phyloP scores from a whole-genome alignment of 257 asterid genomes.

The Thymus mandschuricus region DNA sequence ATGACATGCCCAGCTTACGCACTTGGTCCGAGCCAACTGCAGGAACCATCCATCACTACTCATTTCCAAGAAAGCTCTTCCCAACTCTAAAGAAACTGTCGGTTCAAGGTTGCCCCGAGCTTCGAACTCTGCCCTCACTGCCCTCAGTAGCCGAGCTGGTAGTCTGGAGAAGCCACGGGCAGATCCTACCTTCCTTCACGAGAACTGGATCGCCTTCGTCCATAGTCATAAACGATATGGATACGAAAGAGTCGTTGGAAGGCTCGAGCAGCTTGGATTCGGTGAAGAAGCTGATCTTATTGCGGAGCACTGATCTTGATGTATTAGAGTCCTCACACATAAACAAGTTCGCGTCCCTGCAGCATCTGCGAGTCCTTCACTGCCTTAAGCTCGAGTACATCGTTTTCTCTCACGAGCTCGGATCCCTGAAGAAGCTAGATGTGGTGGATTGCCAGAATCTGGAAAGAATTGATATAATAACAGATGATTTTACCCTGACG shows the following conservation, averaged over 20 bases:
- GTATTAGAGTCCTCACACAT: not conserved
- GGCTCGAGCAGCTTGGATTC: not conserved
- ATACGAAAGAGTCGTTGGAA: not conserved
- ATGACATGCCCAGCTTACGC: not conserved
- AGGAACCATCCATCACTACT: not conserved
- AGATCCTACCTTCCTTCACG: constrained; percentile 10
- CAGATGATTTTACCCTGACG: not conserved
- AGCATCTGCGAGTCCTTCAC: not conserved
- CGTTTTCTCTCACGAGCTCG: not conserved
- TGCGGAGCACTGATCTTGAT: not conserved
- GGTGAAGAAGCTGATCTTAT: constrained; percentile 10
- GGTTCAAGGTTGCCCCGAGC: not conserved
- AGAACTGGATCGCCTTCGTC: not conserved
- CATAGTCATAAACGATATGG: constrained; percentile 12
- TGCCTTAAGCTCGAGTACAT: not conserved
- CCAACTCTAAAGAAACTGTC: constrained; percentile 2
- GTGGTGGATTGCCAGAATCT: constrained; percentile 9
- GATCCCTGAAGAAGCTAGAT: constrained; percentile 13
- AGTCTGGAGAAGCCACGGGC: constrained; percentile 9
- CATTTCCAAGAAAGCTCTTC: not conserved
- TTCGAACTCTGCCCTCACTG: constrained; percentile 6
- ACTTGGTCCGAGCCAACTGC: not conserved
- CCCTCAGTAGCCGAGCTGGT: constrained; percentile 9
- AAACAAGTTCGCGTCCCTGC: not conserved
- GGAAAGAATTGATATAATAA: not conserved